phyloP scores from a whole-genome alignment of 257 asterid genomes.

The Nicotiana benthamiana region DNA sequence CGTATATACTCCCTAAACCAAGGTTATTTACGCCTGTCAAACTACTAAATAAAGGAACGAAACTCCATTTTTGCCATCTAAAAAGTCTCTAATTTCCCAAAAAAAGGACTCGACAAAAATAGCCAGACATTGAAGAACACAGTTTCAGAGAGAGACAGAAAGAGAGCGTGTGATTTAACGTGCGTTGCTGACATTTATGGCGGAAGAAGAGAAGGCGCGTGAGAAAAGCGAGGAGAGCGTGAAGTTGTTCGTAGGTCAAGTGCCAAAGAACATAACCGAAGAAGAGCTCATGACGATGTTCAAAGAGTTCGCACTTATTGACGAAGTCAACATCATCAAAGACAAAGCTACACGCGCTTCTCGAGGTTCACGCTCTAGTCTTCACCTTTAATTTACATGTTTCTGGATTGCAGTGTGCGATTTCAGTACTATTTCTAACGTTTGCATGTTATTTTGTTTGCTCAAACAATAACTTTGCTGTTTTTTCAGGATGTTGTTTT shows the following conservation, averaged over 20 bases:
- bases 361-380: constrained; percentile 49
- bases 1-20: not conserved
- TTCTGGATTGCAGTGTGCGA: constrained; percentile 45
- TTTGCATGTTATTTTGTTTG: not conserved
- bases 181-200: constrained; percentile 39
- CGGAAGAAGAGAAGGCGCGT: constrained; percentile 39
- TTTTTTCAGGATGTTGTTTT: constrained; percentile 72
- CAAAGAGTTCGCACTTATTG: constrained; percentile 63
- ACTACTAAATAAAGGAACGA: not conserved
- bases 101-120: not conserved
- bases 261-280: constrained; percentile 85
- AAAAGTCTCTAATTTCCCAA: not conserved
- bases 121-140: not conserved
- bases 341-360: constrained; percentile 87
- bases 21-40: not conserved
- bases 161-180: not conserved
- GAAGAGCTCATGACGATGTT: constrained; percentile 60
- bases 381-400: not conserved
- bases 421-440: constrained; percentile 7
- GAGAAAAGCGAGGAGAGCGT: constrained; percentile 63
- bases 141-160: not conserved
- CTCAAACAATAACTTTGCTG: not conserved
- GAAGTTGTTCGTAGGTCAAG: constrained; percentile 95
- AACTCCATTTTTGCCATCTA: not conserved
- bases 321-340: constrained; percentile 81